Evolutionary conservation across 768 basidiomycete genomes (phyloP), one percentile per base, ranked within the genome.

Genomic region (Epithele typhae): DNA sequence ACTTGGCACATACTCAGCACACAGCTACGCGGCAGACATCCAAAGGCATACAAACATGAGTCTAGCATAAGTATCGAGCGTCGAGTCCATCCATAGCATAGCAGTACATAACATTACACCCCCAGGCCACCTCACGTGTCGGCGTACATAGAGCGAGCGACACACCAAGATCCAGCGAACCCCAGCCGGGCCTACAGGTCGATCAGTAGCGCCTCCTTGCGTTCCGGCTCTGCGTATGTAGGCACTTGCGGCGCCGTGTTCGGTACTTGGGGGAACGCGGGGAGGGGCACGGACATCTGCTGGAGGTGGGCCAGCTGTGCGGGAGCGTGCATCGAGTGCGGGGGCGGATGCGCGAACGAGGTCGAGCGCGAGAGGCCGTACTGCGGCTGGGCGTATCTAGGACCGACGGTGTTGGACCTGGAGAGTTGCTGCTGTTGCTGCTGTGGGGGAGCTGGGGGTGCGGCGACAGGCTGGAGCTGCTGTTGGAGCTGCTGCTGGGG

Each of bases 261-360:
- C 5, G 86, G 87, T 5, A 69, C 85, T 23, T 68, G 69, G 1
- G 87, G 87, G 64, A 88, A 87, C 42, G 75, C 73, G 0, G 84
- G 78, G 5, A 87, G 62, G 17, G 60, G 59, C n/a, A 53, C 60
- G 18, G 51, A 40, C 8, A 52, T 51, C 38, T 59, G 62, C 43
- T 25, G 65, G 33, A 40, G 54, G 36, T 51, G 60, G 57, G 45
- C 64, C 48, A 30, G 62, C 50, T 49, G 71, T 55, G 64, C 64
- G 18, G 53, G 45, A 25, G 56, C 42, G 47, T 59, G 60, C 46
- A 36, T 59, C 38, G 42, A 17, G 27, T n/a, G n/a, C n/a, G n/a
- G n/a, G 12, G 27, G 34, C 8, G 34, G 40, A n/a, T n/a, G n/a
- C n/a, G n/a, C n/a, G 22, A 62, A 40, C 25, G 70, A 65, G 48